Evolutionary conservation across 352 stramenopile genomes (phyloP), one percentile per base, ranked within the genome.

Genomic region (Pythium volutum): DNA sequence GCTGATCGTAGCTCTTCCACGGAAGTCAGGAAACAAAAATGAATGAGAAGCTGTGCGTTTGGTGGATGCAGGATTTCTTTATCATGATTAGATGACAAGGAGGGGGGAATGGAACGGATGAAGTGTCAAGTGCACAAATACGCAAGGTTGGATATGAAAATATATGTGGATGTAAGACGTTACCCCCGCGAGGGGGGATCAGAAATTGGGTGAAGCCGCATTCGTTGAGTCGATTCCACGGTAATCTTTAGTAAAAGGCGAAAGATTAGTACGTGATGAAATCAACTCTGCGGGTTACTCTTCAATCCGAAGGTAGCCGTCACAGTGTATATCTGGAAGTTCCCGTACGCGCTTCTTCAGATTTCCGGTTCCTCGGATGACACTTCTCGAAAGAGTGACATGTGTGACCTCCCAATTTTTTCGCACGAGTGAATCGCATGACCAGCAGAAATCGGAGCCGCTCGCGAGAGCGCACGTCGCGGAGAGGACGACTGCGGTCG

Each of bases 161-260:
- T 15, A 60, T 33, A 14, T 12, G 34, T 45, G 11, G 33, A 34
- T 10, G 15, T 1, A 26, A n/a, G n/a, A n/a, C n/a, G 48, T 64
- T 64, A 56, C 63, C 63, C 62, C 63, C 63, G 36, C 55, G 59
- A 69, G 62, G 63, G 63, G 63, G 63, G 63, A 62, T 61, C 63
- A 80, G 77, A 92, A 91, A 90, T 89, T 87, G 59, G 68, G 71
- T 88, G 75, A 91, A 87, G 77, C 77, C 79, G 76, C 77, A 87
- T 77, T 76, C 57, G 52, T 59, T 79, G 75, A 90, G 75, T 86
- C 77, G 75, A 91, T 86, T 76, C 76, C 87, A 95, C 87, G 83
- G 84, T 89, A 93, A 92, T 94, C 84, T 93, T 91, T 96, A 94
- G 84, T 94, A 94, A 94, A 96, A 96, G 87, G 87, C 87, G 87